Conservation (phyloP, 495 filamentous ascomycete genomes). For the Xylaria scruposa region DNA sequence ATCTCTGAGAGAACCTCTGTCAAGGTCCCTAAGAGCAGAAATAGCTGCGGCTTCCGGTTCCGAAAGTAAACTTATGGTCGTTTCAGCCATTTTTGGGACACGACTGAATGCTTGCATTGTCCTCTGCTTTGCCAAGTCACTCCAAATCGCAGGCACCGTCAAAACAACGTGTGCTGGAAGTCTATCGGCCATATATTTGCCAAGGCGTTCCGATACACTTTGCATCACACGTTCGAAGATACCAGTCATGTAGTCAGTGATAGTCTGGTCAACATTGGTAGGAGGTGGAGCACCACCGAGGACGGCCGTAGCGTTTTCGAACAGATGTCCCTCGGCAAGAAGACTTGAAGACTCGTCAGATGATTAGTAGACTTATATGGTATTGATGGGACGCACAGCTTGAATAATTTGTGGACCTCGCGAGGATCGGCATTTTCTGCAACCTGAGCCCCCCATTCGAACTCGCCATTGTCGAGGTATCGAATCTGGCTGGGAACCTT, state of each 20-base stretch:
- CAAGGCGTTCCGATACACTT: constrained; percentile 47
- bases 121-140: constrained; percentile 55
- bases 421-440: constrained; percentile 30
- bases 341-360: neutral
- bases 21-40: constrained; percentile 14
- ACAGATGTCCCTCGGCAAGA: neutral
- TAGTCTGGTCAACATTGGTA: constrained; percentile 39
- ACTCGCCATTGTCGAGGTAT: constrained; percentile 4
- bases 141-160: constrained; percentile 65
- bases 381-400: neutral
- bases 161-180: constrained; percentile 50
- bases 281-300: neutral
- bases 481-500: neutral
- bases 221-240: constrained; percentile 52
- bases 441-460: neutral
- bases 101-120: constrained; percentile 52
- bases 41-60: constrained; percentile 9
- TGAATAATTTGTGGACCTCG: constrained; percentile 1
- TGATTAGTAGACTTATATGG: neutral
- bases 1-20: constrained; percentile 22
- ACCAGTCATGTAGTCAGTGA: constrained; percentile 52
- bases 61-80: neutral
- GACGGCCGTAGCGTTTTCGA: neutral
- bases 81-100: constrained; percentile 55
- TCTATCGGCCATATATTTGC: constrained; percentile 33